These are phyloP conservation scores for Bromus sterilis DNA, from an alignment of 176 grass and related monocot genomes.

Conservation along the genomic window DNA sequence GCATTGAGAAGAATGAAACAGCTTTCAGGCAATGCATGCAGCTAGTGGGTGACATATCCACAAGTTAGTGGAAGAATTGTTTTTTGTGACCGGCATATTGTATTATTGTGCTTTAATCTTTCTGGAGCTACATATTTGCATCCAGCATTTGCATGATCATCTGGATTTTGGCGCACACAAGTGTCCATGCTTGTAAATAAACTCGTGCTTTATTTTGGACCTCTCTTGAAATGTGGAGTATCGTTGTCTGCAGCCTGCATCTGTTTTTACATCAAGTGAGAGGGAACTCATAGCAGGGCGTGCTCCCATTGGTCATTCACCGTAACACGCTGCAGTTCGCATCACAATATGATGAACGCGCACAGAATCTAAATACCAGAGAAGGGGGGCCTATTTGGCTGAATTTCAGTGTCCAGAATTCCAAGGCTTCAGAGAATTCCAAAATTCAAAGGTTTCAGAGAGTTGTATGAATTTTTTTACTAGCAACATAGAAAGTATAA, in stretches of 20 bases:
- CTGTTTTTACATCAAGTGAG: not conserved
- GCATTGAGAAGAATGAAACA: not conserved
- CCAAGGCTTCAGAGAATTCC: not conserved
- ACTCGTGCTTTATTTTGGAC: too few species aligned
- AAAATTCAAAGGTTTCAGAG: not conserved
- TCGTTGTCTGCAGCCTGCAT: not conserved
- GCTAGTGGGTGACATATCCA: not conserved
- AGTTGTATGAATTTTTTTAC: too few species aligned
- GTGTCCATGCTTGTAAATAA: not conserved
- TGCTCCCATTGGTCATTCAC: too few species aligned
- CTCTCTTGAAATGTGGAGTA: not conserved
- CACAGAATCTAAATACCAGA: not conserved
- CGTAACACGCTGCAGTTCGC: not conserved
- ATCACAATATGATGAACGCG: not conserved
- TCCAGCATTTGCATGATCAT: not conserved
- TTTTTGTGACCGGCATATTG: not conserved
- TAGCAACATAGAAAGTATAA: too few species aligned
- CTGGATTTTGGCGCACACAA: not conserved
- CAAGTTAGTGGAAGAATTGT: not conserved
- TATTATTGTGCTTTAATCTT: not conserved
- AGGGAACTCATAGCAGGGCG: not conserved
- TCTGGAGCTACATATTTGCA: not conserved
- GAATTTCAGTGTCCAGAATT: not conserved
- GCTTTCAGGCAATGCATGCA: not conserved
- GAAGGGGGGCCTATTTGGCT: not conserved